These are phyloP conservation scores for Fusarium hostae DNA, from an alignment of 2,329 filamentous ascomycete genomes.

Conservation along the genomic window DNA sequence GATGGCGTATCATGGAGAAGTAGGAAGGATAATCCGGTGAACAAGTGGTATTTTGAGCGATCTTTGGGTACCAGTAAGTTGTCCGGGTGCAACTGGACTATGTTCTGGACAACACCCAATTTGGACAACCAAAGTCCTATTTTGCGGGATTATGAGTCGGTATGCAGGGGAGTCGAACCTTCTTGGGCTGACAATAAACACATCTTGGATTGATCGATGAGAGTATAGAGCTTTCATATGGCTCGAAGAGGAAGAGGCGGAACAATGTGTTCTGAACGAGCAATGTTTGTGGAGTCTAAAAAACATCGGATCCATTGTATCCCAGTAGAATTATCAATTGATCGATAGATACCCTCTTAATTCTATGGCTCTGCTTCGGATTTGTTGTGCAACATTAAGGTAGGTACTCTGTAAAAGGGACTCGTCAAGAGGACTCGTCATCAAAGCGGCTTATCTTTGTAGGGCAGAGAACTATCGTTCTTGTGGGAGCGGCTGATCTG, in stretches of 20 bases:
- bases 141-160: constrained; percentile 76
- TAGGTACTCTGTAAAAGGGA: background rate
- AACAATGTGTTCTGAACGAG: background rate
- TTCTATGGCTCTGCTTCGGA: background rate
- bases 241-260: background rate
- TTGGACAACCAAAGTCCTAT: constrained; percentile 65
- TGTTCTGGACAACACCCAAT: constrained; percentile 94
- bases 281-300: background rate
- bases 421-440: constrained; percentile 29
- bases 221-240: background rate
- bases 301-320: background rate
- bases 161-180: constrained; percentile 73
- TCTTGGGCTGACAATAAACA: constrained; percentile 71
- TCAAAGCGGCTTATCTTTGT: constrained; percentile 25
- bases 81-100: constrained; percentile 86
- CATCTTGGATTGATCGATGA: constrained; percentile 62
- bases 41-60: constrained; percentile 99
- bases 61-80: constrained; percentile 86
- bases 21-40: constrained; percentile 90
- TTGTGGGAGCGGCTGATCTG: constrained; percentile 3
- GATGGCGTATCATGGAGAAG: constrained; percentile 92
- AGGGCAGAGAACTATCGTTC: background rate
- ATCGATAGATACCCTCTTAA: background rate
- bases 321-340: background rate
- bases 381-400: background rate